A percentile compares a stretch with the other conserved stretches of the same genome.
phyloP scores from a whole-genome alignment of 768 basidiomycete genomes.

The Boletus barrowsii region DNA sequence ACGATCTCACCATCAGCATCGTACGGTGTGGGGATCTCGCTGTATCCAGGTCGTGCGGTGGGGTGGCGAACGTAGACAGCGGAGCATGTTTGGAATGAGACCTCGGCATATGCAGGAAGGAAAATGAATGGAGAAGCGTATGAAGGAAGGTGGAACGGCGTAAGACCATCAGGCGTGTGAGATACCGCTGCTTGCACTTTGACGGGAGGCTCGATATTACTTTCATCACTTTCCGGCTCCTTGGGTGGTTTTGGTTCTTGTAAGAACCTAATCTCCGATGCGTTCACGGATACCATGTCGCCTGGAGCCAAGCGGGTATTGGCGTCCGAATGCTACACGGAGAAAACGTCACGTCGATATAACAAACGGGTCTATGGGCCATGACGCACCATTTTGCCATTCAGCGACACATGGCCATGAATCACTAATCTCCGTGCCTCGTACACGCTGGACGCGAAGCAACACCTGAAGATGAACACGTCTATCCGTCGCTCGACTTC shows the following conservation, averaged over 20 bases:
- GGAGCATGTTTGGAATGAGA: slow-evolving; percentile 85
- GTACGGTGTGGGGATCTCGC: slow-evolving; percentile 93
- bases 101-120: slow-evolving; percentile 88
- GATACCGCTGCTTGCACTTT: background rate
- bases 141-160: slow-evolving; percentile 80
- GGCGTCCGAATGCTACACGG: slow-evolving; percentile 68
- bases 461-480: slow-evolving; percentile 84
- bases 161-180: slow-evolving; percentile 34
- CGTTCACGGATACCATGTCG: slow-evolving; percentile 90
- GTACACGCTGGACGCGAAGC: slow-evolving; percentile 86
- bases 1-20: slow-evolving; percentile 94
- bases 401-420: slow-evolving; percentile 83
- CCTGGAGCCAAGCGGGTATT: slow-evolving; percentile 90
- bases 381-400: slow-evolving; percentile 74
- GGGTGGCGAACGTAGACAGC: slow-evolving; percentile 93
- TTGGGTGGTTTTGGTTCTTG: slow-evolving; percentile 31
- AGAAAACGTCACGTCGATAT: background rate
- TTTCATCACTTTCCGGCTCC: slow-evolving; percentile 4
- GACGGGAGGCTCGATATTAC: background rate
- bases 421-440: slow-evolving; percentile 84
- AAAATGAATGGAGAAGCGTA: slow-evolving; percentile 91
- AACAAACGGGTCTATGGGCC: background rate
- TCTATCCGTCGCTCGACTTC: slow-evolving; percentile 96
- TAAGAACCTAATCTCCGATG: slow-evolving; percentile 73
- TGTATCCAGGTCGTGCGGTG: slow-evolving; percentile 92